These are phyloP conservation scores for Poa pratensis DNA, from an alignment of 176 grass and related monocot species.

Conservation along the genomic window DNA sequence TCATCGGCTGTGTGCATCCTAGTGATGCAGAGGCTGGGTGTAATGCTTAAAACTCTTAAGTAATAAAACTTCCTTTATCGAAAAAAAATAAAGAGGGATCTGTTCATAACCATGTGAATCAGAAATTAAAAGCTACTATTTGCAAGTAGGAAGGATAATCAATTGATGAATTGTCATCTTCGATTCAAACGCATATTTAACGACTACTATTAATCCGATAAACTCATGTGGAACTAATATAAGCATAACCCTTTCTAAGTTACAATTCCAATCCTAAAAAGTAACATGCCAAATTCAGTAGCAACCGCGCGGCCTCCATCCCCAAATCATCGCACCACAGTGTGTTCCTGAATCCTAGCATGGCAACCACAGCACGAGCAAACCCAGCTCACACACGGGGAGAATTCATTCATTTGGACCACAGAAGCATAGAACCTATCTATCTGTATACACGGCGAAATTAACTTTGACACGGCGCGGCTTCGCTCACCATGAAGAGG, in stretches of 20 bases:
- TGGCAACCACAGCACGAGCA: not conserved
- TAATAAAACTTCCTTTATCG: no score
- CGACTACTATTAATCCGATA: not conserved
- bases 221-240: not conserved
- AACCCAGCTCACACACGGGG: not conserved
- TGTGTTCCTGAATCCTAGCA: not conserved
- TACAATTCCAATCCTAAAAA: not conserved
- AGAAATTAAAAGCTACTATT: not conserved
- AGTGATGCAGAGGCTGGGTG: no score
- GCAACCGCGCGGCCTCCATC: not conserved
- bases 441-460: not conserved
- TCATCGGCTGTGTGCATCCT: no score
- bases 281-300: not conserved
- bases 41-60: no score
- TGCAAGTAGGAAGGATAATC: not conserved
- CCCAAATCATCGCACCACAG: not conserved
- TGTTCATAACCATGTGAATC: not conserved
- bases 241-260: not conserved
- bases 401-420: not conserved
- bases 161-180: not conserved
- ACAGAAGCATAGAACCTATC: not conserved
- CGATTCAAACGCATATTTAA: not conserved
- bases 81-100: no score
- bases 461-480: not conserved
- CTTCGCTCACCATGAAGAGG: constrained; percentile 74